Evolutionary conservation across 2,329 filamentous ascomycete species (phyloP).

Genomic region (Reticulascus tulasneorum): DNA sequence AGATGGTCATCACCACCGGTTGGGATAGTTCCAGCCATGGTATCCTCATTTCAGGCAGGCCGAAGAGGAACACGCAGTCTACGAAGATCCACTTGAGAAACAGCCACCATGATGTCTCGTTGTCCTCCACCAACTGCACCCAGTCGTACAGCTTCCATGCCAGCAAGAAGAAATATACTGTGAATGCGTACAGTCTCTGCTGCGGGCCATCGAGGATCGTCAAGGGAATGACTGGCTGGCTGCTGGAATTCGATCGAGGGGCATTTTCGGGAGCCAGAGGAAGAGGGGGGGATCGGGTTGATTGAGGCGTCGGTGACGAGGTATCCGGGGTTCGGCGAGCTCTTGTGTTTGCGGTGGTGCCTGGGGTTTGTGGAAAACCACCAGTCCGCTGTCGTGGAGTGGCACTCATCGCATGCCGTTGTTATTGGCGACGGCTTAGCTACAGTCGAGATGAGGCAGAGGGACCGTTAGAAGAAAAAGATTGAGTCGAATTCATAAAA

Average conservation of each 20-base stretch:
- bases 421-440: slow-evolving; percentile 17
- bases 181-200: slow-evolving; percentile 81
- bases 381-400: slow-evolving; percentile 80
- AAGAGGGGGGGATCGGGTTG: slow-evolving; percentile 24
- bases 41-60: slow-evolving; percentile 81
- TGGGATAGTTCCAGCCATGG: slow-evolving; percentile 94
- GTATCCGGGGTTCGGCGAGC: slow-evolving; percentile 21
- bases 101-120: slow-evolving; percentile 80
- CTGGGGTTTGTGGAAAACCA: slow-evolving; percentile 74
- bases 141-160: slow-evolving; percentile 89
- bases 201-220: slow-evolving; percentile 82
- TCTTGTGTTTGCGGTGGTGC: slow-evolving; percentile 36
- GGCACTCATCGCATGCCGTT: slow-evolving; percentile 71
- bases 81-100: slow-evolving; percentile 93
- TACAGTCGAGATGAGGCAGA: too few relatives aligned
- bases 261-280: slow-evolving; percentile 45
- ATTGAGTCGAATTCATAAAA: too few relatives aligned
- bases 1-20: slow-evolving; percentile 65
- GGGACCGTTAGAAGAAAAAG: too few relatives aligned
- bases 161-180: slow-evolving; percentile 71
- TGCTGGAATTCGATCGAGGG: slow-evolving; percentile 12
- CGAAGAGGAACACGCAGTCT: slow-evolving; percentile 83
- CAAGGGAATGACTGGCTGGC: slow-evolving; percentile 71
- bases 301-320: slow-evolving; percentile 6
- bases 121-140: slow-evolving; percentile 71